These are phyloP conservation scores for Monilinia fructicola DNA, from an alignment of 2,329 filamentous ascomycete species.

Conservation along the genomic window DNA sequence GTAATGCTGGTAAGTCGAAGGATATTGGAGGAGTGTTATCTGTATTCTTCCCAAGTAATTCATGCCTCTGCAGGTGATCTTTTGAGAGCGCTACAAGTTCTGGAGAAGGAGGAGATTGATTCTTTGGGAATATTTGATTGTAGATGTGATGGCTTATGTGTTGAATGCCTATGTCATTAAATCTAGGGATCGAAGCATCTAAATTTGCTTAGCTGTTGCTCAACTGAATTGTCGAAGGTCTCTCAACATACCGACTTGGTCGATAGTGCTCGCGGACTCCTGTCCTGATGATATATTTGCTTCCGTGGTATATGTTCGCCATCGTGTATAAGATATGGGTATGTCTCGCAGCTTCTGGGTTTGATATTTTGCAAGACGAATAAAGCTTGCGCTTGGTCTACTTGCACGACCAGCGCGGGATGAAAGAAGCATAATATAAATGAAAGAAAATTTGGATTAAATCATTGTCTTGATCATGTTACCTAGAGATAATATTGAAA, in stretches of 20 bases:
- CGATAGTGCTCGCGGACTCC: conserved; percentile 19
- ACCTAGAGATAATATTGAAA: conserved; percentile 2
- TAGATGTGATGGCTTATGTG: conserved; percentile 85
- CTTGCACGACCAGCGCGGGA: conserved; percentile 36
- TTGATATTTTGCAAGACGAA: conserved; percentile 52
- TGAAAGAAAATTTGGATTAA: conserved; percentile 19
- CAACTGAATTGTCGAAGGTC: not conserved
- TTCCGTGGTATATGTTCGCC: conserved; percentile 4
- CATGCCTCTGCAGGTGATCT: conserved; percentile 81
- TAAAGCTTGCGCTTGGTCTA: conserved; percentile 46
- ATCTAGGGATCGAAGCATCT: conserved; percentile 59
- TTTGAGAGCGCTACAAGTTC: conserved; percentile 77
- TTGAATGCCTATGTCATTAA: conserved; percentile 93
- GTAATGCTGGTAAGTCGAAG: conserved; percentile 79
- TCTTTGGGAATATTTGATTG: conserved; percentile 73
- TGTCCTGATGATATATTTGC: conserved; percentile 3
- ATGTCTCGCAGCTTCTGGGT: conserved; percentile 41
- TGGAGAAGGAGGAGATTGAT: conserved; percentile 56
- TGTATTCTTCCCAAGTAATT: conserved; percentile 86
- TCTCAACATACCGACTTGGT: conserved; percentile 2
- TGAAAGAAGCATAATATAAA: conserved; percentile 38
- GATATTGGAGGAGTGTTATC: conserved; percentile 73
- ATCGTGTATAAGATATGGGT: conserved; percentile 44
- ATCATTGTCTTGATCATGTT: conserved; percentile 30
- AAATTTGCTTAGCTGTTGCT: conserved; percentile 25